Evolutionary conservation across 345 rosid species (phyloP), one percentile per base, ranked within the genome.

Genomic region (Crucihimalaya himalaica): DNA sequence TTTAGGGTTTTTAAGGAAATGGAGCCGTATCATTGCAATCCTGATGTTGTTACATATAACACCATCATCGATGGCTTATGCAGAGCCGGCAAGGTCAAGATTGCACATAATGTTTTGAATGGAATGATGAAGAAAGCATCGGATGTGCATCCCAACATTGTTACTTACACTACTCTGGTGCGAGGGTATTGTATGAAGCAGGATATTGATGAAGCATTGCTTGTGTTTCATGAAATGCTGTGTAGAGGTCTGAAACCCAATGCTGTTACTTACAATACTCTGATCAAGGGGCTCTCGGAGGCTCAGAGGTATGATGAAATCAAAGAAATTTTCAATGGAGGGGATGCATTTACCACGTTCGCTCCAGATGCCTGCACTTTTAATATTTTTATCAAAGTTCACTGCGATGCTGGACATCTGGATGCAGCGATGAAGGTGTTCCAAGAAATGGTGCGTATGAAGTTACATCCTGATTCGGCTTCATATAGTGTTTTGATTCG

Each of bases 21-120:
- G 95, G 80, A 83, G 9, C 50, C 52, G 37, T 83, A 72, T 61
- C 62, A 81, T 5, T 87, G 91, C 76, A 81, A 77, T 29, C 97
- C 97, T 20, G 93, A 88, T 51, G 72, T 84, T 56, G 80, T 90
- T 56, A 85, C 97, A 0, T 93, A 88, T 78, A 93, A 88, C 80
- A 84, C 90, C 8, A 83, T 93, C 76, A 87, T 90, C 13, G 93
- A 93, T 78, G 98, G 97, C 10, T 72, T 93, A 79, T 90, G 97
- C 59, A 76, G 92, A 74, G 86, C 69, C 32, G 97, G 97, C n/a
- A 93, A 93, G 71, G 88, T 90, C 61, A 72, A 59, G 45, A 86
- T 77, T 61, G 98, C 98, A 0, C 86, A 71, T 69, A 90, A 88
- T 79, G 86, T 93, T 70, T 76, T 86, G 3, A 86, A 79, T 66